Conservation (phyloP, 106 monocot genomes). For the Apostasia ramifera region DNA sequence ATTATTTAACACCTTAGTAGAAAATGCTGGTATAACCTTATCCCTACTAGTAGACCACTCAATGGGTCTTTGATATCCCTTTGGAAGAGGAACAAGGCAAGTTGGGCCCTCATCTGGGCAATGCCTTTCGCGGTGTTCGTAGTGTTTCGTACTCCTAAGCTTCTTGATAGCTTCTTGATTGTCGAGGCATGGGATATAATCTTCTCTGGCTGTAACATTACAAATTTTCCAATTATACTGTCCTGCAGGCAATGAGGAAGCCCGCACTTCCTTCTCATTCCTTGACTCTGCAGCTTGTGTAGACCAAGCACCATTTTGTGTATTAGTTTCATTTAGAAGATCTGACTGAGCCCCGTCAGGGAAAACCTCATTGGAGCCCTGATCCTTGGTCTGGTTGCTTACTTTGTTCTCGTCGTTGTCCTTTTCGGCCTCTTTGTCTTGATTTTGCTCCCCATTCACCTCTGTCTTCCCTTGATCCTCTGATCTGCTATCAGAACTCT, state of each 20-base stretch:
- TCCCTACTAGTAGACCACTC: conserved; percentile 85
- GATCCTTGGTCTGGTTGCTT: conserved; percentile 23
- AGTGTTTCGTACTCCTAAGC: conserved; percentile 61
- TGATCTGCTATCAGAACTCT: conserved; percentile 19
- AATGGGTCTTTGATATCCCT: conserved; percentile 55
- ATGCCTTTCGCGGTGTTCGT: conserved; percentile 89
- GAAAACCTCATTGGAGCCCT: conserved; percentile 26
- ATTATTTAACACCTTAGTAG: background rate
- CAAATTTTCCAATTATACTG: conserved; percentile 80
- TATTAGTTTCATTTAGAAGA: conserved; percentile 71
- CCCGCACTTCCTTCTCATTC: conserved; percentile 65
- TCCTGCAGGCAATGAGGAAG: conserved; percentile 15
- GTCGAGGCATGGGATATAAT: conserved; percentile 98
- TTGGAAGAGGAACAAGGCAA: conserved; percentile 83
- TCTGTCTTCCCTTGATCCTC: conserved; percentile 19
- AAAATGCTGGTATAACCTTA: conserved; percentile 36
- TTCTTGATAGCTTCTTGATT: conserved; percentile 66
- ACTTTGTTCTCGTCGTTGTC: conserved; percentile 15
- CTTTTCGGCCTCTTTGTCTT: conserved; percentile 22
- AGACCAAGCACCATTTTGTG: conserved; percentile 58
- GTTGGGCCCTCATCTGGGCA: conserved; percentile 70
- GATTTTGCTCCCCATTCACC: conserved; percentile 23
- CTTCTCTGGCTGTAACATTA: conserved; percentile 48
- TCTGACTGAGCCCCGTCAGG: conserved; percentile 71
- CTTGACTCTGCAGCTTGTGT: conserved; percentile 77